A percentile compares a stretch with the other conserved stretches of the same genome.
These are phyloP conservation scores for Kazachstania martiniae DNA, from an alignment of 805 yeast species.

Conservation along the genomic window DNA sequence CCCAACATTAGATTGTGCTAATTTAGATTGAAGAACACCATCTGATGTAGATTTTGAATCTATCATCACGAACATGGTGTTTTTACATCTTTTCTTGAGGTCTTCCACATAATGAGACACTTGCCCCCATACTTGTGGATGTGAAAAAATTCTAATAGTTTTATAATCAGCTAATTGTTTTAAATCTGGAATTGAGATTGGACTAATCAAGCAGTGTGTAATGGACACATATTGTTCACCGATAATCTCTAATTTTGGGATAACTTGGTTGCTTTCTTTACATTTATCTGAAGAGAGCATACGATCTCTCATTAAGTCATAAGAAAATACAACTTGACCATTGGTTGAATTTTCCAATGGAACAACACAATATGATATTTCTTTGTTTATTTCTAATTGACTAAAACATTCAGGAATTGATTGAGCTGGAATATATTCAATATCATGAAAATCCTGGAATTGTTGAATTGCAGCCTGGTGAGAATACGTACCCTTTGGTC, in stretches of 20 bases:
- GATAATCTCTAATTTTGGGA: constrained; percentile 40
- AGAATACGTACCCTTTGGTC: constrained; percentile 89
- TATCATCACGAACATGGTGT: constrained; percentile 33
- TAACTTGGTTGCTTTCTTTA: constrained; percentile 8
- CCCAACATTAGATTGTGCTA: constrained; percentile 14
- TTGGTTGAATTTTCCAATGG: constrained; percentile 94
- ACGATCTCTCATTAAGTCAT: constrained; percentile 70
- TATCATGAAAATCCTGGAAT: constrained; percentile 31
- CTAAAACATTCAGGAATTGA: constrained; percentile 56
- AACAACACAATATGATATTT: constrained; percentile 61
- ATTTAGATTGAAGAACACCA: constrained; percentile 60
- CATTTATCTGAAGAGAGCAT: constrained; percentile 10
- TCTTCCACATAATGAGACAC: constrained; percentile 45
- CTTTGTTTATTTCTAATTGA: constrained; percentile 31
- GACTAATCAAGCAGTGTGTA: constrained; percentile 54
- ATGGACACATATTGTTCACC: constrained; percentile 79
- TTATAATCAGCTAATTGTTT: constrained; percentile 12
- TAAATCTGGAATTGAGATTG: constrained; percentile 29
- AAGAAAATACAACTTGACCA: constrained; percentile 82
- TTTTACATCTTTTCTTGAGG: constrained; percentile 24
- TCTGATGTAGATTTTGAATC: constrained; percentile 75
- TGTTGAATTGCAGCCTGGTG: constrained; percentile 67
- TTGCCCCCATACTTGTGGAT: constrained; percentile 98
- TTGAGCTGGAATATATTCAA: constrained; percentile 18
- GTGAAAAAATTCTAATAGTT: constrained; percentile 63